phyloP scores from a whole-genome alignment of 2,329 filamentous ascomycete species.

The Colletotrichum sp. region DNA sequence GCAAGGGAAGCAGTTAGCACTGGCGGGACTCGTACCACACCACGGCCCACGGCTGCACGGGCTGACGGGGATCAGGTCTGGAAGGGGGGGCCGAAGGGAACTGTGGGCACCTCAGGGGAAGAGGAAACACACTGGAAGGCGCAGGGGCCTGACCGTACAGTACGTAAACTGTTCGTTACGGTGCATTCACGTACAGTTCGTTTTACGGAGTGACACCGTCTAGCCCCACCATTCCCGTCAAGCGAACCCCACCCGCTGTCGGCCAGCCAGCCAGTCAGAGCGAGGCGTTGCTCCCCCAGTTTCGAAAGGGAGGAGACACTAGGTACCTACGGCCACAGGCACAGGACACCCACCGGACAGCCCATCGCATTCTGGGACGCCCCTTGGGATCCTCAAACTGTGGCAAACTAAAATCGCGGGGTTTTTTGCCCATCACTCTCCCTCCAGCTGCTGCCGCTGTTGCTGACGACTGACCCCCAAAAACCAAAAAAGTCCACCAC shows the following conservation, averaged over 20 bases:
- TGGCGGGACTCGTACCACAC: background rate
- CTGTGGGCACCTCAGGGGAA: background rate
- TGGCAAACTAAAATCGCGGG: slow-evolving; percentile 19
- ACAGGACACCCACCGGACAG: background rate
- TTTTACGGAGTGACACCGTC: background rate
- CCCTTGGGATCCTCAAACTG: slow-evolving; percentile 13
- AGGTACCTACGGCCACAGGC: background rate
- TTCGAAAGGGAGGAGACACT: slow-evolving; percentile 14
- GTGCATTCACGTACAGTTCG: background rate
- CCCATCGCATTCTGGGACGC: background rate
- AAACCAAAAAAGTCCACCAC: background rate
- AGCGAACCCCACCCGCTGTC: background rate
- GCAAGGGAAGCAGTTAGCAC: slow-evolving; percentile 9
- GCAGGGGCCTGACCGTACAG: background rate
- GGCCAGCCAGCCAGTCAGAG: background rate
- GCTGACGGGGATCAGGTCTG: background rate
- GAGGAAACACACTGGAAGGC: slow-evolving; percentile 1
- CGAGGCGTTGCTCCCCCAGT: slow-evolving; percentile 5
- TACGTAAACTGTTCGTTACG: rapidly evolving
- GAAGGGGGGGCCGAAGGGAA: slow-evolving; percentile 1
- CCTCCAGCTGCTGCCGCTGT: background rate
- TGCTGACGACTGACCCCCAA: background rate
- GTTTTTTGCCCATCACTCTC: background rate
- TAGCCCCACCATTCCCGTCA: background rate
- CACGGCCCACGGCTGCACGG: background rate